A percentile compares a stretch with the other conserved stretches of the same genome.
phyloP scores from a whole-genome alignment of 2,329 filamentous ascomycete genomes.

The Teratosphaeria viscida region DNA sequence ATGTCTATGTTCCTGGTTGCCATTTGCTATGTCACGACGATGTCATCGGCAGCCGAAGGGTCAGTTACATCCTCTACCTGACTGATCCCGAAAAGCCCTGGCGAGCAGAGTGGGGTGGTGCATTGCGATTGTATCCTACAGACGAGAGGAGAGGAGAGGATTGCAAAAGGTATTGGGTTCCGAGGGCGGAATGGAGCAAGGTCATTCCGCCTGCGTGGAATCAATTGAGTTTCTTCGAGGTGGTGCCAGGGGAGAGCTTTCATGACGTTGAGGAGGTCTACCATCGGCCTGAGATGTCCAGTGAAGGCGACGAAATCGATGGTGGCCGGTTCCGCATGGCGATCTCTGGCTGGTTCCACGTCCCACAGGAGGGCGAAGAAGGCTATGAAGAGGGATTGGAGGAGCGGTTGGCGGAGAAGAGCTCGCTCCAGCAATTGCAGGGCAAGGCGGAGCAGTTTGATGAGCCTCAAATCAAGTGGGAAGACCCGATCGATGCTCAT shows the following conservation, averaged over 20 bases:
- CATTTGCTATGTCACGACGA: slow-evolving; percentile 96
- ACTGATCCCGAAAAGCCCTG: slow-evolving; percentile 85
- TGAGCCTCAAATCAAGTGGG: slow-evolving; percentile 55
- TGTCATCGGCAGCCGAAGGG: slow-evolving; percentile 89
- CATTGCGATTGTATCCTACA: slow-evolving; percentile 74
- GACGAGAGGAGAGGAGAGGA: slow-evolving; percentile 51
- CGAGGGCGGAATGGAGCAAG: slow-evolving; percentile 65
- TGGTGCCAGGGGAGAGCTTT: slow-evolving; percentile 96
- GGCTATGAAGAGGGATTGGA: slow-evolving; percentile 83
- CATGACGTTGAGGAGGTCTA: slow-evolving; percentile 99
- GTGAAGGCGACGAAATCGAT: slow-evolving; percentile 40
- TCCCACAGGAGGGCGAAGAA: slow-evolving; percentile 87
- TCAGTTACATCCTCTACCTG: slow-evolving; percentile 95
- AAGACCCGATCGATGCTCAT: slow-evolving; percentile 20
- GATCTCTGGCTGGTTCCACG: slow-evolving; percentile 98
- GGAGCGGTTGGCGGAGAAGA: slow-evolving; percentile 78
- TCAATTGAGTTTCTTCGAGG: slow-evolving; percentile 94
- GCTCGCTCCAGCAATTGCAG: slow-evolving; percentile 84
- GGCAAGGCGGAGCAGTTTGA: slow-evolving; percentile 87
- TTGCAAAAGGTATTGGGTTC: slow-evolving; percentile 65
- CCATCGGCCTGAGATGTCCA: slow-evolving; percentile 35
- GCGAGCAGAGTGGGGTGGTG: slow-evolving; percentile 87
- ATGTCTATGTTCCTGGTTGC: slow-evolving; percentile 93
- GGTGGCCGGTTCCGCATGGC: slow-evolving; percentile 84
- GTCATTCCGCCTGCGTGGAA: slow-evolving; percentile 93